phyloP scores from a whole-genome alignment of 2,329 filamentous ascomycete genomes.

The Meredithiella fracta region DNA sequence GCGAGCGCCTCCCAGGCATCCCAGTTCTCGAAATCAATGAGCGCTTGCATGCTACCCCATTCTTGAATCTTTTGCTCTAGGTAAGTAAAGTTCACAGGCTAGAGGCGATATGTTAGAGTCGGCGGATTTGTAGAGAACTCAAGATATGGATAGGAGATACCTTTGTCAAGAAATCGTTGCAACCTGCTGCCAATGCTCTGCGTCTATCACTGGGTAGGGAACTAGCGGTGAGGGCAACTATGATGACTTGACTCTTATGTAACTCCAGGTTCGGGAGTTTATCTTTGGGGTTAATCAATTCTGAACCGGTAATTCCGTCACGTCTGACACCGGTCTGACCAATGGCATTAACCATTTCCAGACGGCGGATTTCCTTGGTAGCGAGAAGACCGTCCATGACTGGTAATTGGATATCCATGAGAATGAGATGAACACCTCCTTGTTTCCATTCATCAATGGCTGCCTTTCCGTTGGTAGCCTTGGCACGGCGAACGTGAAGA shows the following conservation, averaged over 20 bases:
- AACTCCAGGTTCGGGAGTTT: constrained; percentile 49
- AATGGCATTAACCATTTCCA: constrained; percentile 64
- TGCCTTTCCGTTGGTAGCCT: constrained; percentile 88
- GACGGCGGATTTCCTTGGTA: constrained; percentile 78
- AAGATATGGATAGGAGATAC: constrained; percentile 31
- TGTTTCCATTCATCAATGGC: constrained; percentile 85
- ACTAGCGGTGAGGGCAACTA: constrained; percentile 88
- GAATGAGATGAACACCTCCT: constrained; percentile 84
- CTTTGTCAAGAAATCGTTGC: constrained; percentile 97
- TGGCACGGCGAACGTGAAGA: constrained; percentile 89
- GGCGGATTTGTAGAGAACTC: not conserved
- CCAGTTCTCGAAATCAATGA: constrained; percentile 98
- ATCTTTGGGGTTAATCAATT: constrained; percentile 42
- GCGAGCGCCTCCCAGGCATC: constrained; percentile 66
- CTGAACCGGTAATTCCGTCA: not conserved
- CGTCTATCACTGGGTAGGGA: constrained; percentile 90
- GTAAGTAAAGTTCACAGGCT: constrained; percentile 97
- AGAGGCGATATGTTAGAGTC: constrained; percentile 2
- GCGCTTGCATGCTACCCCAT: constrained; percentile 98
- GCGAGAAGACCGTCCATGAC: constrained; percentile 93
- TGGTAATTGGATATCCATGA: constrained; percentile 97
- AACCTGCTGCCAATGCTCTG: constrained; percentile 84
- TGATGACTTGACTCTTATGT: constrained; percentile 95
- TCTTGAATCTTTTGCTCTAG: constrained; percentile 95
- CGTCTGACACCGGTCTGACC: not conserved